Percentiles rank a stretch among this genome's conserved stretches.
These are phyloP conservation scores for Mycena latifolia DNA, from an alignment of 768 basidiomycete species.

Conservation along the genomic window DNA sequence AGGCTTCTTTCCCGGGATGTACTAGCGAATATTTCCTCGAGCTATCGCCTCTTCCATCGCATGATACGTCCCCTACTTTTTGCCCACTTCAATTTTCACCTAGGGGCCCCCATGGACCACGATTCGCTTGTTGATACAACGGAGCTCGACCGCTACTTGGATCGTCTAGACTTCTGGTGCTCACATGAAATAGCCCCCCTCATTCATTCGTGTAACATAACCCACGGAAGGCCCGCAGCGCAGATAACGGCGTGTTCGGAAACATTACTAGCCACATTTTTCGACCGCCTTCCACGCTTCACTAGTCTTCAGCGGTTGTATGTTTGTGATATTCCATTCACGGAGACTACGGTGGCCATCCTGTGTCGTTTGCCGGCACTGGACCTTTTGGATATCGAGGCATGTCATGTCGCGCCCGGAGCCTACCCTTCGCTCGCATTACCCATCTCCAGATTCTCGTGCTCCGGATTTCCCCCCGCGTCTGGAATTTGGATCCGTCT, in stretches of 20 bases:
- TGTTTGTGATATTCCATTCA: neutral
- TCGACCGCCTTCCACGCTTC: neutral
- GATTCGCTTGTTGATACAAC: neutral
- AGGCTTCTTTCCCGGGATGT: too few relatives aligned
- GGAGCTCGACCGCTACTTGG: constrained; percentile 1
- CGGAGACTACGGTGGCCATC: too few relatives aligned
- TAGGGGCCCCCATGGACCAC: too few relatives aligned
- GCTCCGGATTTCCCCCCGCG: too few relatives aligned
- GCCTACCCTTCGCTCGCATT: too few relatives aligned
- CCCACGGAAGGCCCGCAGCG: neutral
- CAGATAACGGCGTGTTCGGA: neutral
- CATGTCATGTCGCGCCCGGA: too few relatives aligned
- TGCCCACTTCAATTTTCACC: neutral
- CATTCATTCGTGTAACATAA: neutral
- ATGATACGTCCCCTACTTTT: neutral
- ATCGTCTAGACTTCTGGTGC: neutral
- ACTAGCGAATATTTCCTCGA: neutral
- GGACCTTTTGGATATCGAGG: too few relatives aligned
- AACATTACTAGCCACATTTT: neutral
- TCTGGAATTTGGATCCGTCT: neutral
- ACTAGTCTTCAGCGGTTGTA: neutral
- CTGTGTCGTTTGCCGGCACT: too few relatives aligned
- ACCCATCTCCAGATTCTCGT: too few relatives aligned
- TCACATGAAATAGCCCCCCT: constrained; percentile 1
- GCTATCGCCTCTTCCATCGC: neutral